phyloP scores from a whole-genome alignment of 352 stramenopile species.

The Hyaloperonospora arabidopsidis region DNA sequence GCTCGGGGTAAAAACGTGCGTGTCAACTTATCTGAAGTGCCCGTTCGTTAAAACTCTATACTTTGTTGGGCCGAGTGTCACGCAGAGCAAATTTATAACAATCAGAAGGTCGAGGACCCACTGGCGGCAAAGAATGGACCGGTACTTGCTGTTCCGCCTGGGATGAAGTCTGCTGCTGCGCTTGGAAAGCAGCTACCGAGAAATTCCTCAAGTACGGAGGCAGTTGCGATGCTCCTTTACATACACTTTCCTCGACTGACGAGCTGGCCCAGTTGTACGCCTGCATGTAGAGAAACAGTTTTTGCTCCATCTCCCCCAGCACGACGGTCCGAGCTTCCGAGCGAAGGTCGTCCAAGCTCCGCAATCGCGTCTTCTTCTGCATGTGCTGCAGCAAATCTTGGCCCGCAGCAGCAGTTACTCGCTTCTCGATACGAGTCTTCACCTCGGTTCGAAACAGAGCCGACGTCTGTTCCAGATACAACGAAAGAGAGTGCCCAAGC shows the following conservation, averaged over 20 bases:
- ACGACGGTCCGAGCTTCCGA: slow-evolving; percentile 55
- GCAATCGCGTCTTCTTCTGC: slow-evolving; percentile 76
- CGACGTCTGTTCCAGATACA: slow-evolving; percentile 72
- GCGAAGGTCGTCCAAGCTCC: slow-evolving; percentile 58
- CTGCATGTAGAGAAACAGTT: slow-evolving; percentile 68
- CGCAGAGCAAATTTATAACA: too few species aligned
- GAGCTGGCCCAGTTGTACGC: slow-evolving; percentile 53
- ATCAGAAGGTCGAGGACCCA: too few species aligned
- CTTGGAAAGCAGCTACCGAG: slow-evolving; percentile 26
- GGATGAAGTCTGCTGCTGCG: too few species aligned
- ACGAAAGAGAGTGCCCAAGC: slow-evolving; percentile 53
- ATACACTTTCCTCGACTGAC: slow-evolving; percentile 14
- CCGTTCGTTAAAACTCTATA: too few species aligned
- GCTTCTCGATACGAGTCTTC: slow-evolving; percentile 68
- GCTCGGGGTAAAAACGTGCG: too few species aligned
- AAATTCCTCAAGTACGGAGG: slow-evolving; percentile 56
- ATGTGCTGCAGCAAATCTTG: slow-evolving; percentile 76
- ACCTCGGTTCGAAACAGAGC: slow-evolving; percentile 57
- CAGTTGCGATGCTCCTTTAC: slow-evolving; percentile 25
- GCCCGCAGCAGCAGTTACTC: slow-evolving; percentile 56
- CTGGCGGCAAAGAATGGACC: too few species aligned
- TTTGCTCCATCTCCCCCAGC: slow-evolving; percentile 61
- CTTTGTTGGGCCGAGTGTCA: too few species aligned
- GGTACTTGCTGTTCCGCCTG: too few species aligned
- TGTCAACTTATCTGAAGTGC: too few species aligned